Percentiles rank a stretch among this genome's conserved stretches.
phyloP scores from a whole-genome alignment of 768 basidiomycete species.

The Amanita rimosa region DNA sequence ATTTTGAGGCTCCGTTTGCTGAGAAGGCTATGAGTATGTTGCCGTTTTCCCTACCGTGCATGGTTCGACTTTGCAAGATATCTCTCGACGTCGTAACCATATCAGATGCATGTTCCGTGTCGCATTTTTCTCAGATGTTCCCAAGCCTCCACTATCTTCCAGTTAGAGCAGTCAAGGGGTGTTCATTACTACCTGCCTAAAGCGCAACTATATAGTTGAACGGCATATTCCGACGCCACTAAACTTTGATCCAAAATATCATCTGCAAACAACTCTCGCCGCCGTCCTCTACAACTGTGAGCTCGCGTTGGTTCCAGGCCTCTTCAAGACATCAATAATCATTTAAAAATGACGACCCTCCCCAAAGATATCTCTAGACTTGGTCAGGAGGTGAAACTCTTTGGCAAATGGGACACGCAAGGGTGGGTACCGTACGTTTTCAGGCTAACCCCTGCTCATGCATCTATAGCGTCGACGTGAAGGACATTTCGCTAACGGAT shows the following conservation, averaged over 20 bases:
- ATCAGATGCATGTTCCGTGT: too few species aligned
- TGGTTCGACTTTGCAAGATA: too few species aligned
- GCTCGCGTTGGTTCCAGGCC: conserved; percentile 14
- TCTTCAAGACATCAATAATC: conserved; percentile 25
- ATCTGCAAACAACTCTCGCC: conserved; percentile 35
- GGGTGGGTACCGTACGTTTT: conserved; percentile 56
- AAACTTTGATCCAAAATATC: conserved; percentile 38
- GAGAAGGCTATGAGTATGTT: too few species aligned
- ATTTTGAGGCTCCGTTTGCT: too few species aligned
- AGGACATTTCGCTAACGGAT: conserved; percentile 97
- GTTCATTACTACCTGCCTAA: too few species aligned
- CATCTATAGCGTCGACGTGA: conserved; percentile 83
- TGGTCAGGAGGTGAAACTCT: conserved; percentile 86
- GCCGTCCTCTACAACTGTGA: conserved; percentile 21
- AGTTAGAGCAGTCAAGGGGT: too few species aligned
- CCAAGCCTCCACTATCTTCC: too few species aligned
- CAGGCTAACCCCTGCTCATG: background rate
- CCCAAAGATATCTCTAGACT: conserved; percentile 76
- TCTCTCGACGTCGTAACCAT: too few species aligned
- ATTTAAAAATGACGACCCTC: conserved; percentile 58
- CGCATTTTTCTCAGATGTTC: too few species aligned
- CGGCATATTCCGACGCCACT: conserved; percentile 22
- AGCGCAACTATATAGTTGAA: conserved; percentile 23
- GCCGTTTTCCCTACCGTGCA: too few species aligned
- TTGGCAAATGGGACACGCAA: conserved; percentile 98